These are phyloP conservation scores for Mesotaenium endlicherianum DNA, from an alignment of 139 green algal genomes.

Conservation along the genomic window DNA sequence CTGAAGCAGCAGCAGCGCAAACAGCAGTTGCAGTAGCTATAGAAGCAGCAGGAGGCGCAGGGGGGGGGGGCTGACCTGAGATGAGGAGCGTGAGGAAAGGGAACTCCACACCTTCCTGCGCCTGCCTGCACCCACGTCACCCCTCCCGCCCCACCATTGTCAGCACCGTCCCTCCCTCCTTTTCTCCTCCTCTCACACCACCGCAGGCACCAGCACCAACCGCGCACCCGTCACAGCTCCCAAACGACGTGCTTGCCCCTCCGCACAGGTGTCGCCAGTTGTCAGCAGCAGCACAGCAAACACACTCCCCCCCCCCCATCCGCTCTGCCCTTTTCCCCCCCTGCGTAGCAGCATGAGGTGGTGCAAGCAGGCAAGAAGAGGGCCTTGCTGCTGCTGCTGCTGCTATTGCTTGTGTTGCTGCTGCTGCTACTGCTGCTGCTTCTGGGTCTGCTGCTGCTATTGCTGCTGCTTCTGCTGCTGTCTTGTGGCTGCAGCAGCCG, in stretches of 20 bases:
- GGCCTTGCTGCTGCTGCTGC: background rate
- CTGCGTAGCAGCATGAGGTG: background rate
- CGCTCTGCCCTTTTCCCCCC: background rate
- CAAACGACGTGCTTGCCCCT: background rate
- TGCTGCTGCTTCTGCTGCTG: too few species aligned
- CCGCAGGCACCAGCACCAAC: background rate
- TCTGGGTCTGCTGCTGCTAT: background rate
- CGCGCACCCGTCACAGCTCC: background rate
- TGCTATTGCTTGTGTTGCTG: background rate
- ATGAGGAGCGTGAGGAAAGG: slow-evolving; percentile 92
- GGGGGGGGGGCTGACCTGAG: slow-evolving; percentile 49
- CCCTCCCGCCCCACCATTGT: too few species aligned
- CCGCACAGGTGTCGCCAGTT: background rate
- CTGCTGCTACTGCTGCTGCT: slow-evolving; percentile 13
- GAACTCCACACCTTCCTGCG: slow-evolving; percentile 62
- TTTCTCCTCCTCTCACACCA: too few species aligned
- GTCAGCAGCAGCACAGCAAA: too few species aligned
- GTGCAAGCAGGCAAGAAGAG: background rate
- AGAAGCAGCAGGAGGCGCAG: background rate
- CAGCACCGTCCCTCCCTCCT: too few species aligned
- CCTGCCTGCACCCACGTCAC: background rate
- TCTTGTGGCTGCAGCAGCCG: too few species aligned
- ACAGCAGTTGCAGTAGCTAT: too few species aligned
- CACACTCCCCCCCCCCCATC: background rate
- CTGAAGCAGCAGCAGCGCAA: background rate